Conservation (phyloP, 2,329 filamentous ascomycete genomes). For the Clonostachys rosea region DNA sequence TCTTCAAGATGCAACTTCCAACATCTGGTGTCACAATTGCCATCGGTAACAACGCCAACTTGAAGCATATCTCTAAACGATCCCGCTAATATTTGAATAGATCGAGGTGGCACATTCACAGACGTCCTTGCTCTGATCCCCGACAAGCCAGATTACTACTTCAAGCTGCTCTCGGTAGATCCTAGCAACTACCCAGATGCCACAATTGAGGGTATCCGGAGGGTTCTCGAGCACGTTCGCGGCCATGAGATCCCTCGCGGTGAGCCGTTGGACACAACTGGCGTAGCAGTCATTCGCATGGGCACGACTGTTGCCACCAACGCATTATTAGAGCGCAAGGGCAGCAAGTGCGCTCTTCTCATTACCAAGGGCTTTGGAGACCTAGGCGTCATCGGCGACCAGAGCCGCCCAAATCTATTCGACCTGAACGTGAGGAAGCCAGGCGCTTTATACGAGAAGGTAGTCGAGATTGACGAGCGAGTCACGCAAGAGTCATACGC, state of each 20-base stretch:
- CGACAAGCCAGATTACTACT: slow-evolving; percentile 59
- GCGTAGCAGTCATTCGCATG: slow-evolving; percentile 48
- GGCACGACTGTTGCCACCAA: slow-evolving; percentile 68
- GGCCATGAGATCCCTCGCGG: slow-evolving; percentile 56
- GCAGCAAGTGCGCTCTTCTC: slow-evolving; percentile 59
- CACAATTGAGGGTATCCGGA: slow-evolving; percentile 57
- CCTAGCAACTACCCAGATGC: slow-evolving; percentile 65
- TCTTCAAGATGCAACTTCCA: not conserved
- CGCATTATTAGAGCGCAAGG: slow-evolving; percentile 60
- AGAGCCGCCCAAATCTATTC: slow-evolving; percentile 48
- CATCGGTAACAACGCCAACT: slow-evolving; percentile 1
- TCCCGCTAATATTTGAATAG: slow-evolving; percentile 12
- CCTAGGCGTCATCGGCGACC: slow-evolving; percentile 24
- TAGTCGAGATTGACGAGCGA: slow-evolving; percentile 37
- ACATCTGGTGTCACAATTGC: not conserved
- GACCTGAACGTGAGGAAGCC: slow-evolving; percentile 67
- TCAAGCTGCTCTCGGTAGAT: slow-evolving; percentile 66
- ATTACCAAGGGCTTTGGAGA: slow-evolving; percentile 56
- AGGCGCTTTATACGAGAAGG: slow-evolving; percentile 62
- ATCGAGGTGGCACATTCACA: slow-evolving; percentile 64
- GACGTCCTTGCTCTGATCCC: slow-evolving; percentile 59
- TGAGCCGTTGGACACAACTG: slow-evolving; percentile 43
- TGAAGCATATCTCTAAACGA: not conserved
- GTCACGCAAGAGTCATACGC: slow-evolving; percentile 65
- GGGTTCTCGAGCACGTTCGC: slow-evolving; percentile 32